These are phyloP conservation scores for Coemansia sp. DNA, from an alignment of 192 early-diverging fungal genomes.

Conservation along the genomic window DNA sequence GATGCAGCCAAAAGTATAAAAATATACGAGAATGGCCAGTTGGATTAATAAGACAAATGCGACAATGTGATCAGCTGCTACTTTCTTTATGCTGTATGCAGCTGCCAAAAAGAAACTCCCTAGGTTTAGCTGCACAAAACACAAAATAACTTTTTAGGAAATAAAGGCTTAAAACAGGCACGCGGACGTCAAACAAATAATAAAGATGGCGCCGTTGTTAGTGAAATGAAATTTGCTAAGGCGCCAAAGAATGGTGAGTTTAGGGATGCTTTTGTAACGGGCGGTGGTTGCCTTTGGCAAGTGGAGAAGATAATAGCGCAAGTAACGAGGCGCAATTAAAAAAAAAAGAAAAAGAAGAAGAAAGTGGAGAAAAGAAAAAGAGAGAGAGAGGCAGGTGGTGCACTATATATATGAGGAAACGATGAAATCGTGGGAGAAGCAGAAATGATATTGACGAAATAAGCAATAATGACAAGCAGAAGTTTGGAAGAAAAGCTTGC, in stretches of 20 bases:
- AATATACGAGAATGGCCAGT: constrained; percentile 16
- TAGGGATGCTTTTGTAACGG: constrained; percentile 3
- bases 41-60: constrained; percentile 19
- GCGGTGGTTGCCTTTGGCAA: constrained; percentile 6
- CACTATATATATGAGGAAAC: background rate
- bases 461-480: constrained; percentile 18
- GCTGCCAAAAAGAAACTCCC: constrained; percentile 2
- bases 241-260: background rate
- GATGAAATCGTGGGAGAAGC: constrained; percentile 7
- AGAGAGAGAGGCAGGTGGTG: constrained; percentile 1
- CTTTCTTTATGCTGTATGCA: constrained; percentile 16
- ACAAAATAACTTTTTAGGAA: too few relatives aligned
- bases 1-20: background rate
- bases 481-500: constrained; percentile 12
- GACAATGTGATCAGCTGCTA: constrained; percentile 22
- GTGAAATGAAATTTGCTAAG: constrained; percentile 5
- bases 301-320: constrained; percentile 7
- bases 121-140: too few relatives aligned
- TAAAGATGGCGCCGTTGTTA: constrained; percentile 6
- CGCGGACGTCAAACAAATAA: constrained; percentile 5
- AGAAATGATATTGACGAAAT: constrained; percentile 18
- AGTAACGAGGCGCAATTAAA: constrained; percentile 11
- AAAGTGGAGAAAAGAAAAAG: background rate
- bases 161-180: too few relatives aligned
- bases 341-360: constrained; percentile 6